Evolutionary conservation across 768 basidiomycete genomes (phyloP), one percentile per base, ranked within the genome.

Genomic region (Udeniomyces megalosporus): DNA sequence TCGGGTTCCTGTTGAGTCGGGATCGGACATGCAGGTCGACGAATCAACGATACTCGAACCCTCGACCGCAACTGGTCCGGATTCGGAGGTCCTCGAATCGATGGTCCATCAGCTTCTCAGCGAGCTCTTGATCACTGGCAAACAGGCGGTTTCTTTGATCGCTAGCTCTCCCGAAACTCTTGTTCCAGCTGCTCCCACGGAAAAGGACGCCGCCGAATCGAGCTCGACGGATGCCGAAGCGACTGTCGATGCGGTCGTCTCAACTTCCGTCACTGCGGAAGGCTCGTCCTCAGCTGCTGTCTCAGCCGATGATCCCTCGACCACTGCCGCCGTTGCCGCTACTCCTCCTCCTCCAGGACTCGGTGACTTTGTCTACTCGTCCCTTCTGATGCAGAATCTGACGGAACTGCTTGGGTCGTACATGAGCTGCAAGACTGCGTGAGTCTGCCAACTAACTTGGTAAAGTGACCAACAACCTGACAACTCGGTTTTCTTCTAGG

Each of bases 391-490:
- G 64, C 61, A 65, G 61, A 62, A 65, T 47, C 77, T 96, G 50
- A 88, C 90, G 2, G 95, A 99, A 74, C 76, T 97, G 11, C 75
- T 95, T 14, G 88, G 93, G 65, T 96, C 90, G 14, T 99, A 97
- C 69, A 85, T 90, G 67, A 73, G 82, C 6, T 92, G 89, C 81
- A 99, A 97, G 73, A 71, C 83, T 28, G 83, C 85, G 5, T 89
- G 46, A 54, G 63, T 59, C n/a, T n/a, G n/a, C n/a, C n/a, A n/a
- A n/a, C n/a, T n/a, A n/a, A n/a, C n/a, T n/a, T n/a, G n/a, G n/a
- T n/a, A n/a, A n/a, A n/a, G n/a, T n/a, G n/a, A n/a, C n/a, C n/a
- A n/a, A n/a, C n/a, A n/a, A n/a, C n/a, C n/a, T n/a, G n/a, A n/a
- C 26, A 15, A 32, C 6, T n/a, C 22, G 53, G 17, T 28, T 47